Conservation (phyloP, 345 rosid species). For the Triadica sebifera region DNA sequence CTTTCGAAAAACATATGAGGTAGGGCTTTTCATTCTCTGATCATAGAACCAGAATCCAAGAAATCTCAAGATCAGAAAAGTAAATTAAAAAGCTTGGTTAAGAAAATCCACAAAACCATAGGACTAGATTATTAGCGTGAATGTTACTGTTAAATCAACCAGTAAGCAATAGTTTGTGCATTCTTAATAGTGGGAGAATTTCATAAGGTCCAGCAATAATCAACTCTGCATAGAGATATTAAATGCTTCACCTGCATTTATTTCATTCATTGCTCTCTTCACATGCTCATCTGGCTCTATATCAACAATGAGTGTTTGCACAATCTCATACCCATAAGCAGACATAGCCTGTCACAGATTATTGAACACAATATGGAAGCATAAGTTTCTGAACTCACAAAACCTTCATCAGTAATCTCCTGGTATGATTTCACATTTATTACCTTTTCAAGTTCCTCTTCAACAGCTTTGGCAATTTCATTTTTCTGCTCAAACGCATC, state of each 20-base stretch:
- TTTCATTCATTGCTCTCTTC: slow-evolving; percentile 27
- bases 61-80: not conserved
- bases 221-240: not conserved
- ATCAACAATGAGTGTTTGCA: slow-evolving; percentile 26
- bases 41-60: not conserved
- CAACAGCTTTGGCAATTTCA: slow-evolving; percentile 19
- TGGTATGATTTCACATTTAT: not conserved
- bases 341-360: slow-evolving; percentile 25
- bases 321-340: slow-evolving; percentile 28
- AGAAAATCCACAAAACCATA: not conserved
- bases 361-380: not conserved
- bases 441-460: slow-evolving; percentile 25
- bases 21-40: not conserved
- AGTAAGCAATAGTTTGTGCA: not conserved
- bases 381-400: not conserved
- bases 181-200: not conserved
- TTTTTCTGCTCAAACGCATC: slow-evolving; percentile 25
- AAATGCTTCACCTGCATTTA: slow-evolving; percentile 18
- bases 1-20: not conserved
- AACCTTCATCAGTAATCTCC: not conserved
- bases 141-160: not conserved
- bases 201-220: not conserved
- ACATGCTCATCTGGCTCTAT: slow-evolving; percentile 26
- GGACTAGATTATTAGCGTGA: no score
- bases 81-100: not conserved